phyloP scores from a whole-genome alignment of 2,329 filamentous ascomycete genomes.

The Epichloe hybrida region DNA sequence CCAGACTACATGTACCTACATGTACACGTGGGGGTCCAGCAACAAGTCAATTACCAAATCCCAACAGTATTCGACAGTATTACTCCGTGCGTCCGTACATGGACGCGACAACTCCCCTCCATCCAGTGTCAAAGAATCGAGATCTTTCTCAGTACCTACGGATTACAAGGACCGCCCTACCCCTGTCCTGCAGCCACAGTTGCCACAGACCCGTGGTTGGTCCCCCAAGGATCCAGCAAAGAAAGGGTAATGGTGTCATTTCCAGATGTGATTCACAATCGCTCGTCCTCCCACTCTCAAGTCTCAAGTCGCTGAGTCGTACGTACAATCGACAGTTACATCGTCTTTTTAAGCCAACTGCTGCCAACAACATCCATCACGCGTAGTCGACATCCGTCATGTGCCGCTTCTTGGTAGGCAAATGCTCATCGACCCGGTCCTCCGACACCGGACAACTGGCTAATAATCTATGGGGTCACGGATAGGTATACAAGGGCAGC shows the following conservation, averaged over 20 bases:
- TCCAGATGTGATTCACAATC: conserved; percentile 15
- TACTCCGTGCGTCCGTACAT: no score
- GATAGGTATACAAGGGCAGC: conserved; percentile 84
- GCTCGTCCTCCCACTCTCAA: not conserved
- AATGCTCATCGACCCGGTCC: not conserved
- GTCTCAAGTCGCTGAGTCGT: not conserved
- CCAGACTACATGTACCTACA: no score
- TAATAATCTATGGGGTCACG: not conserved
- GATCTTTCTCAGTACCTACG: no score
- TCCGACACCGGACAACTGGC: conserved; percentile 16
- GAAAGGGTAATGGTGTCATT: conserved; percentile 19
- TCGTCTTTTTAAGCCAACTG: not conserved
- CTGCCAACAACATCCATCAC: not conserved
- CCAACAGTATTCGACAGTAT: no score
- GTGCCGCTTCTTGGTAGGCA: conserved; percentile 31
- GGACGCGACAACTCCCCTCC: no score
- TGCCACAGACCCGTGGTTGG: not conserved
- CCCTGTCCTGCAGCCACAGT: not conserved
- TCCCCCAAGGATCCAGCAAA: not conserved
- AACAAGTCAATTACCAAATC: no score
- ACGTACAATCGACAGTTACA: not conserved
- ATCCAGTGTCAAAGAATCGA: no score
- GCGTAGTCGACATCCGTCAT: conserved; percentile 13
- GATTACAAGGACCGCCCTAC: no score
- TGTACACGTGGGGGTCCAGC: no score